Evolutionary conservation across 2,329 filamentous ascomycete genomes (phyloP), one percentile per base, ranked within the genome.

Genomic region (Trichoderma aggressivum): DNA sequence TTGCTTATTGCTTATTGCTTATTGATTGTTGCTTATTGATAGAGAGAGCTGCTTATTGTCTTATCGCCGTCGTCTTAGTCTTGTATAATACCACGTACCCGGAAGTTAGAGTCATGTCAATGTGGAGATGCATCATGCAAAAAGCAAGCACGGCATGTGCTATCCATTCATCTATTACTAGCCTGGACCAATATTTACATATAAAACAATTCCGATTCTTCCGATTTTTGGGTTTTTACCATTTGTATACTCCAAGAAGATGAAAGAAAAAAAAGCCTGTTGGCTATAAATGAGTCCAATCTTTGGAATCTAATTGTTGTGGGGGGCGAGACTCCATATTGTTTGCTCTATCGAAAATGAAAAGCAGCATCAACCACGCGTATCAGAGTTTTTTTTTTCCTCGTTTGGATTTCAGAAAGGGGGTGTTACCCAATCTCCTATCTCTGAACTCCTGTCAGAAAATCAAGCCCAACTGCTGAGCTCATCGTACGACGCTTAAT

Each of bases 161-260:
- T 59, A 16, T 67, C 18, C 64, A 47, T 59, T 67, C 53, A 36
- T 69, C 56, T 69, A 69, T 53, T 69, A 69, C 59, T 21, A 60
- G 24, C 14, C 28, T 69, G 36, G n/a, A 53, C 11, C 50, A 47
- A 50, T 68, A 58, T 69, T 26, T 69, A 60, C 39, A 34, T 53
- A 61, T 16, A 61, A 61, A 36, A 47, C 28, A 16, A 61, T 11
- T 69, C 30, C 34, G 56, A 21, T 60, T 69, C 65, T 50, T 24
- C 36, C 36, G 36, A 39, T 28, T 53, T 69, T 53, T 12, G 2
- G 28, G 12, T 59, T 32, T 69, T 69, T 60, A 18, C 65, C 65
- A 30, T 61, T 61, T 30, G 47, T 34, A 34, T 69, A 59, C 39
- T 56, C 65, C 64, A 47, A 43, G 18, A 58, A 58, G 50, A 64